Base-by-base conservation (phyloP, 495 filamentous ascomycete species). In the Endocarpon pusillum region DNA sequence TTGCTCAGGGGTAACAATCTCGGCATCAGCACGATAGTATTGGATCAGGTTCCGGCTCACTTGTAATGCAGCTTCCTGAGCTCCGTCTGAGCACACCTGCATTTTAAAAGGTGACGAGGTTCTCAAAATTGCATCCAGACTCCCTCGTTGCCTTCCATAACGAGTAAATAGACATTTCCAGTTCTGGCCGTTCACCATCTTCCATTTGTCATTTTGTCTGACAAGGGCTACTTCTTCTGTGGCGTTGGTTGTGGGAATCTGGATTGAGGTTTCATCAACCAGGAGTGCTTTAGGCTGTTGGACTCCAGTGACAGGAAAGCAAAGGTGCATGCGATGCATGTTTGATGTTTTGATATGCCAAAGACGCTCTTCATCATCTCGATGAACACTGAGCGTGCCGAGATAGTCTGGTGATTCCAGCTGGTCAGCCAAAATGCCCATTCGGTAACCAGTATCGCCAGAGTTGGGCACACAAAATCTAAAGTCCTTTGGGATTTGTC, bases 1-100 rank as follows among this genome's bases (percentile, higher is more conserved):
- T 19, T 34, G 16, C 14, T 38, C 22, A 3, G 18, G 18, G 17
- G 42, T 26, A 19, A 42, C 26, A 23, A 73, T 61, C 21, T 54
- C 47, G n/a, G 65, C 51, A 46, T 73, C 69, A 21, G 68, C 69
- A 39, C 46, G 54, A 49, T 66, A 73, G 41, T 73, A 74, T 40
- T 73, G 71, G 37, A 60, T 57, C 1, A 74, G 51, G 39, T 73
- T 75, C 22, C 68, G 59, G 16, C 69, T 61, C n/a, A 71, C 55
- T 35, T 73, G 70, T 8, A 69, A 44, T 1, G 66, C 68, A 19
- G 62, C 37, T 27, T 44, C 33, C 9, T 45, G 39, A 14, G 46
- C 44, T 11, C 43, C 43, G 14, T 27, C 19, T 14, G 49, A 48
- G 36, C 52, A 47, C 36, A 45, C 35, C 32, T 35, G 42, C 34